A percentile compares a stretch with the other conserved stretches of the same genome.
Evolutionary conservation across 805 yeast genomes (phyloP).

Genomic region (Vanderwaltozyma verrucispora): DNA sequence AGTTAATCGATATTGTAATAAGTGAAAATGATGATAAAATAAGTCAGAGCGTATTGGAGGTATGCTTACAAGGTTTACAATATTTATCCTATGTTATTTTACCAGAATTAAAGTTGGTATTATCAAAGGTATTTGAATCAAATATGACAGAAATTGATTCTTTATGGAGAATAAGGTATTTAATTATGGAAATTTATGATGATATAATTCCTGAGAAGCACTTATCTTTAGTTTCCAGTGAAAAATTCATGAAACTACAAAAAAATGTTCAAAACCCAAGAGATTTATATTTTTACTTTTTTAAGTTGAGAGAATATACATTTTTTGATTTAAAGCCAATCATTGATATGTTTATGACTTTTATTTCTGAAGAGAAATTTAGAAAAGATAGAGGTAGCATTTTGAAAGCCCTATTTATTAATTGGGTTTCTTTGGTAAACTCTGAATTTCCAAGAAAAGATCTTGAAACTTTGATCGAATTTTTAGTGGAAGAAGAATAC

Average conservation of each 20-base stretch:
- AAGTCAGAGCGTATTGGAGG: slow-evolving; percentile 17
- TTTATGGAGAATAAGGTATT: slow-evolving; percentile 39
- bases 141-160: slow-evolving; percentile 8
- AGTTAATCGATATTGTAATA: slow-evolving; percentile 8
- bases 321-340: slow-evolving; percentile 19
- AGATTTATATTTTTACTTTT: slow-evolving; percentile 30
- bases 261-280: slow-evolving; percentile 1
- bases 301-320: slow-evolving; percentile 42
- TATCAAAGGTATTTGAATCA: slow-evolving; percentile 20
- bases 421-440: slow-evolving; percentile 48
- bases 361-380: background rate
- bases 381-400: slow-evolving; percentile 4
- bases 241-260: background rate
- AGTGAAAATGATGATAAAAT: slow-evolving; percentile 5
- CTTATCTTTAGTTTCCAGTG: slow-evolving; percentile 4
- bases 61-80: slow-evolving; percentile 34
- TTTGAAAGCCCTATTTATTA: slow-evolving; percentile 27
- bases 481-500: slow-evolving; percentile 21
- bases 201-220: slow-evolving; percentile 24
- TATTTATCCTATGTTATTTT: slow-evolving; percentile 24
- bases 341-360: slow-evolving; percentile 16
- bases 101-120: slow-evolving; percentile 12
- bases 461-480: slow-evolving; percentile 22
- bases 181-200: slow-evolving; percentile 40
- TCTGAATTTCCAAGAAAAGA: slow-evolving; percentile 24